Conservation (phyloP, 1,284 basidiomycete species). For the Puccinia triticina region DNA sequence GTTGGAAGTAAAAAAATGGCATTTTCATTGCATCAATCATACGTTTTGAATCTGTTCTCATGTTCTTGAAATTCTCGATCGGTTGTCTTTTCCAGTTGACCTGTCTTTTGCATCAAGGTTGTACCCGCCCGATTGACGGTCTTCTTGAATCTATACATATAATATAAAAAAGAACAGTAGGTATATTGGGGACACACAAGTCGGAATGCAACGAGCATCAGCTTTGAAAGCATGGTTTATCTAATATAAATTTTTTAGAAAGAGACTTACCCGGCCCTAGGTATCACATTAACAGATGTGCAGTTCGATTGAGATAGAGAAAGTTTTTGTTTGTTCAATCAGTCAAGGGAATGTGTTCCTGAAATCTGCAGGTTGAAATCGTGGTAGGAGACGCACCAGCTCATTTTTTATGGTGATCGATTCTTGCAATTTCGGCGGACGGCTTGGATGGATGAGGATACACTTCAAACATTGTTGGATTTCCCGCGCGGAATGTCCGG, state of each 20-base stretch:
- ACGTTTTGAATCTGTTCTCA: constrained; percentile 85
- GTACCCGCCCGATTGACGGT: constrained; percentile 89
- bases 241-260: background rate
- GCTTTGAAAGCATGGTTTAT: no score
- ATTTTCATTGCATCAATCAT: constrained; percentile 53
- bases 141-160: constrained; percentile 75
- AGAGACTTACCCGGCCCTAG: constrained; percentile 2
- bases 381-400: background rate
- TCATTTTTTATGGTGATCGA: background rate
- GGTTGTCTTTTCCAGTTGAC: constrained; percentile 92
- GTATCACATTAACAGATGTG: background rate
- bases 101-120: constrained; percentile 90
- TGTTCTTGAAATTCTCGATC: constrained; percentile 92
- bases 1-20: background rate
- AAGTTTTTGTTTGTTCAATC: background rate
- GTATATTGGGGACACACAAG: no score
- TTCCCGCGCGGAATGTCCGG: no score
- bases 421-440: no score
- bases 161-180: no score
- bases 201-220: no score
- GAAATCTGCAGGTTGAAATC: background rate
- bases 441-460: no score
- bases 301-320: background rate
- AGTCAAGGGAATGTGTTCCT: background rate
- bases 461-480: no score